Conservation (phyloP, 2,329 filamentous ascomycete species). For the Hypocrella siamensis region DNA sequence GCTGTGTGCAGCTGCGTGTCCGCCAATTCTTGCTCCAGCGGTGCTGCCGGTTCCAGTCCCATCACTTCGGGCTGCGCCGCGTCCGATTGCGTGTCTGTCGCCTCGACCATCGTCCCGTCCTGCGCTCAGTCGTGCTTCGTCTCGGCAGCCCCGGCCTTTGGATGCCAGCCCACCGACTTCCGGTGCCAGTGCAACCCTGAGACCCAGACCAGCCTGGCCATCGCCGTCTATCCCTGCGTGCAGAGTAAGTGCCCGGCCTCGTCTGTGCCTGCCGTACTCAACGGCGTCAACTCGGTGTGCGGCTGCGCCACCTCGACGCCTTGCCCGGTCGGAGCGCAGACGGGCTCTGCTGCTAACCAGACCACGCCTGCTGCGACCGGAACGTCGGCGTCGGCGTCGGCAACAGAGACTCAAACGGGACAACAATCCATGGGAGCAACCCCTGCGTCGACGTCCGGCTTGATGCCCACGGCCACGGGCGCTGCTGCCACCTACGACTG, state of each 20-base stretch:
- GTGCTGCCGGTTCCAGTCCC: too few species aligned
- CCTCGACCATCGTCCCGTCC: slow-evolving; percentile 10
- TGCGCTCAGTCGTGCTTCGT: slow-evolving; percentile 13
- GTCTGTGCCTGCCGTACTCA: slow-evolving; percentile 10
- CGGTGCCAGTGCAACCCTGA: slow-evolving; percentile 12
- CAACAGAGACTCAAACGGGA: not conserved
- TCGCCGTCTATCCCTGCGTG: slow-evolving; percentile 13
- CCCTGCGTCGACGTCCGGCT: not conserved
- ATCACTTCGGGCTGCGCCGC: slow-evolving; percentile 1
- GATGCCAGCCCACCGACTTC: slow-evolving; percentile 12
- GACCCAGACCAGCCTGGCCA: slow-evolving; percentile 9
- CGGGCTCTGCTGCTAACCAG: not conserved
- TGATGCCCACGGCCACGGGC: too few species aligned
- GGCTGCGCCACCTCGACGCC: slow-evolving; percentile 7
- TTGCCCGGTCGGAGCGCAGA: not conserved
- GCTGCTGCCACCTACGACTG: not conserved
- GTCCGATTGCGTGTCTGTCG: slow-evolving; percentile 11
- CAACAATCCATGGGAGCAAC: not conserved
- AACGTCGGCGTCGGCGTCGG: not conserved
- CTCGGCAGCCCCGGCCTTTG: slow-evolving; percentile 9
- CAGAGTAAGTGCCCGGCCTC: slow-evolving; percentile 10
- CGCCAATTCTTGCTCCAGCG: slow-evolving; percentile 9
- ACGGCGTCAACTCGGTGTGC: slow-evolving; percentile 11
- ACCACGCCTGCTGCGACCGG: not conserved
- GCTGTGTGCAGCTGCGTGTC: slow-evolving; percentile 11